Percentiles rank a stretch among this genome's conserved stretches.
phyloP scores from a whole-genome alignment of 805 yeast species.

The Ogataea populi-albae region DNA sequence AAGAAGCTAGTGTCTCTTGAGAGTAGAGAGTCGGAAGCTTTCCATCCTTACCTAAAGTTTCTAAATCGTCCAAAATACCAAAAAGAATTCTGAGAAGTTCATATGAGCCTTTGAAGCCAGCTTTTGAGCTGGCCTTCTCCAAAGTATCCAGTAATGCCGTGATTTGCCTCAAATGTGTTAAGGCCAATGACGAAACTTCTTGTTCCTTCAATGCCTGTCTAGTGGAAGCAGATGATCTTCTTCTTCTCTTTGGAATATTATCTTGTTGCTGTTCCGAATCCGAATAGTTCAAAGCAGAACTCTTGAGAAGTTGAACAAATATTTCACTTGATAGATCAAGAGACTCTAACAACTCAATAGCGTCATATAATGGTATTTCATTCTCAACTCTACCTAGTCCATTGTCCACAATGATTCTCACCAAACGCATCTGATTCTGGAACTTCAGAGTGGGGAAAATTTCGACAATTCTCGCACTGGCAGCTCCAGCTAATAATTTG shows the following conservation, averaged over 20 bases:
- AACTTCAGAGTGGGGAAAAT: slow-evolving; percentile 56
- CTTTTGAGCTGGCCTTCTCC: slow-evolving; percentile 42
- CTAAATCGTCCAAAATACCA: slow-evolving; percentile 67
- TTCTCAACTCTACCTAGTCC: slow-evolving; percentile 34
- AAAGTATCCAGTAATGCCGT: slow-evolving; percentile 78
- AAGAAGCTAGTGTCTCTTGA: slow-evolving; percentile 85
- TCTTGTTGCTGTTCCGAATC: slow-evolving; percentile 29
- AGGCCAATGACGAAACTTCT: slow-evolving; percentile 71
- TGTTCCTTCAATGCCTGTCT: slow-evolving; percentile 73
- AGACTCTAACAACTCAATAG: slow-evolving; percentile 51
- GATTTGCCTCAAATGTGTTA: slow-evolving; percentile 70
- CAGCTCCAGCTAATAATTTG: slow-evolving; percentile 44
- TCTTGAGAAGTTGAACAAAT: slow-evolving; percentile 57
- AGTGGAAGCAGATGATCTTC: slow-evolving; percentile 74
- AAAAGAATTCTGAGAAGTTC: slow-evolving; percentile 44
- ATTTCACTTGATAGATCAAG: slow-evolving; percentile 53
- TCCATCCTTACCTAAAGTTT: slow-evolving; percentile 86
- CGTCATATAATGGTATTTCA: slow-evolving; percentile 46
- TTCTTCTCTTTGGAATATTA: slow-evolving; percentile 69
- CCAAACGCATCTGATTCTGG: slow-evolving; percentile 56
- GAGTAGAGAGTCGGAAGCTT: slow-evolving; percentile 87
- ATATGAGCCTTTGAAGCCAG: slow-evolving; percentile 26
- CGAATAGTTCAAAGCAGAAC: slow-evolving; percentile 35
- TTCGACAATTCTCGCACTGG: slow-evolving; percentile 49
- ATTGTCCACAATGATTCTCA: slow-evolving; percentile 55